Base-by-base conservation (phyloP, 257 asterid species). In the Nicotiana sylvestris region DNA sequence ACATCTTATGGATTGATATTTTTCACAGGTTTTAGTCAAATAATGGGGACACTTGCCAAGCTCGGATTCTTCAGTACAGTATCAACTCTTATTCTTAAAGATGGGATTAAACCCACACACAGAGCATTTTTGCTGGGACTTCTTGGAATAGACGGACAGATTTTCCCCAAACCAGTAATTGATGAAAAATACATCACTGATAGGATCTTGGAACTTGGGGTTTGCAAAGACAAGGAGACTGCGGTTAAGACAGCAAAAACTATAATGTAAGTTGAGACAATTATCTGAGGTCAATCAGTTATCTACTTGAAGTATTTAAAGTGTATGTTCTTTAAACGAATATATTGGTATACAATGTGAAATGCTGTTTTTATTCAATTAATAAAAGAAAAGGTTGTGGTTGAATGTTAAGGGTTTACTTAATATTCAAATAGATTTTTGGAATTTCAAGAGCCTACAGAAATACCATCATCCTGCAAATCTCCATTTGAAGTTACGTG, bases 41-140 rank as follows among this genome's bases (percentile, higher is more conserved):
- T 93, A 83, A 93, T 96, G 99, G 98, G 93, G 78, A 87, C 97
- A 76, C 88, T 96, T 39, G 91, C 97, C 49, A 94, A 92, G 86
- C 83, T 91, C 8, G 99, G 99, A 74, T 92, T 94, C 88, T 93
- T 96, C 88, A 77, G 82, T 80, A 88, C 91, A 0, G 97, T 93
- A 86, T 84, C 82, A 65, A 85, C 55, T 60, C 81, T 83, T 32
- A 72, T 84, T 49, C 88, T 96, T 1, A 76, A 86, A 78, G 83
- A 85, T 12, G 92, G 90, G 87, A 87, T 84, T 17, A 91, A 90
- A 85, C 89, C 90, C n/a, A 89, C 93, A 7, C 90, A 86, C 77
- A 84, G 60, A 77, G 77, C 81, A 72, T 87, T 90, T 82, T 81
- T 92, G 74, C 85, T 88, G 69, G 72, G 86, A 64, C 92, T 94